phyloP scores from a whole-genome alignment of 257 asterid genomes.

The Jacaranda copaia region DNA sequence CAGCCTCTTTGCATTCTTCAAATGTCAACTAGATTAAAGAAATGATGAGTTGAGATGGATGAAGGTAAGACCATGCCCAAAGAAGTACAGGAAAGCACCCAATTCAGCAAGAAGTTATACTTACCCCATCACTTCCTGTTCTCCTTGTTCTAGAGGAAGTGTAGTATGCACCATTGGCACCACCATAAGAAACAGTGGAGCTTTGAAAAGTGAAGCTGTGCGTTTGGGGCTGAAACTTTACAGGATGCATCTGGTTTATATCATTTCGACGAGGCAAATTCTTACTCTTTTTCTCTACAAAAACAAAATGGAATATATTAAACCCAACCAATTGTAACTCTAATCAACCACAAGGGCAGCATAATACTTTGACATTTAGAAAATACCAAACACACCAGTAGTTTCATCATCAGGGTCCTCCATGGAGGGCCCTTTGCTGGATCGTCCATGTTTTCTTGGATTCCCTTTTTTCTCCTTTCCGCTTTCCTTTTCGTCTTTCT shows the following conservation, averaged over 20 bases:
- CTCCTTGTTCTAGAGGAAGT: slow-evolving; percentile 79
- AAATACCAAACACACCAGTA: slow-evolving; percentile 53
- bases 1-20: slow-evolving; percentile 91
- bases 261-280: slow-evolving; percentile 51
- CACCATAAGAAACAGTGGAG: slow-evolving; percentile 80
- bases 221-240: slow-evolving; percentile 56
- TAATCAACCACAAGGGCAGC: slow-evolving; percentile 2
- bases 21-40: slow-evolving; percentile 61
- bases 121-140: slow-evolving; percentile 85
- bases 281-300: slow-evolving; percentile 66
- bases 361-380: not conserved
- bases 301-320: slow-evolving; percentile 6
- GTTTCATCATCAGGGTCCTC: slow-evolving; percentile 76
- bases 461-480: slow-evolving; percentile 49
- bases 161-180: slow-evolving; percentile 81
- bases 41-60: slow-evolving; percentile 21
- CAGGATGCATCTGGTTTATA: slow-evolving; percentile 44
- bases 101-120: slow-evolving; percentile 37
- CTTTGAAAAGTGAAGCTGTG: slow-evolving; percentile 82
- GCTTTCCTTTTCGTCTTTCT: slow-evolving; percentile 54
- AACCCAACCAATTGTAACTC: not conserved
- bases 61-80: slow-evolving; percentile 8
- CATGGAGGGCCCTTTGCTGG: slow-evolving; percentile 73
- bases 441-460: slow-evolving; percentile 79
- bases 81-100: not conserved